Evolutionary conservation across 2,329 filamentous ascomycete species (phyloP).

Genomic region (Ceratocystiopsis brevicomis): DNA sequence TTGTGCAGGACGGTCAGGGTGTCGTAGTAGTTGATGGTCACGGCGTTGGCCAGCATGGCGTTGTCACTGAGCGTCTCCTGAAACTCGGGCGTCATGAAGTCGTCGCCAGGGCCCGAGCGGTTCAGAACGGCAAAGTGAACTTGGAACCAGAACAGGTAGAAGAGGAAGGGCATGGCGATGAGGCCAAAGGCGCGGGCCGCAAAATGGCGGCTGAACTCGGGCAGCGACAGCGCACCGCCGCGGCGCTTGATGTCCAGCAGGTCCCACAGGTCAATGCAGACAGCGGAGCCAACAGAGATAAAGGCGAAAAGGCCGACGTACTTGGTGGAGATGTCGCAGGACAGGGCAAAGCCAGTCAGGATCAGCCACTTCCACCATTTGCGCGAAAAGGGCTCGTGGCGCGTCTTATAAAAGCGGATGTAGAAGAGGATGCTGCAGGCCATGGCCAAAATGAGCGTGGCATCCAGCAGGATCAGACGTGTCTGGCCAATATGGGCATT

Average conservation of each 20-base stretch:
- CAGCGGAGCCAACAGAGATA: conserved; percentile 86
- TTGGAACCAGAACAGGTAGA: conserved; percentile 99
- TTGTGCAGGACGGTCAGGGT: conserved; percentile 79
- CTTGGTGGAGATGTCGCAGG: conserved; percentile 96
- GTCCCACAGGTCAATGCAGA: conserved; percentile 88
- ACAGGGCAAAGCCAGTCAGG: conserved; percentile 80
- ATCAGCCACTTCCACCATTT: conserved; percentile 99
- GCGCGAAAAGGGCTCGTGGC: conserved; percentile 70
- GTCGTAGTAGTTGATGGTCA: conserved; percentile 82
- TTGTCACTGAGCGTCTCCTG: conserved; percentile 96
- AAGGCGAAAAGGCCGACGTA: conserved; percentile 96
- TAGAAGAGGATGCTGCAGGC: conserved; percentile 85
- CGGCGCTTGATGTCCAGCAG: conserved; percentile 75
- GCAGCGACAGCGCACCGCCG: conserved; percentile 60
- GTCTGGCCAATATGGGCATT: conserved; percentile 97
- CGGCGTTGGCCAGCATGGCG: conserved; percentile 68
- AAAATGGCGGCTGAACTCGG: conserved; percentile 77
- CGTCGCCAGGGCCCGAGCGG: conserved; percentile 81
- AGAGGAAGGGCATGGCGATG: conserved; percentile 81
- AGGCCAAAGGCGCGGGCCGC: conserved; percentile 68
- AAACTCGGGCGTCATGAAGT: conserved; percentile 97
- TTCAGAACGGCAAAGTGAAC: conserved; percentile 86
- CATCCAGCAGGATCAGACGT: conserved; percentile 81
- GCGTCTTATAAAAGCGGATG: conserved; percentile 92
- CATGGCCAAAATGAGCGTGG: conserved; percentile 89